Conservation (phyloP, 257 asterid genomes). For the Coffea canephora region DNA sequence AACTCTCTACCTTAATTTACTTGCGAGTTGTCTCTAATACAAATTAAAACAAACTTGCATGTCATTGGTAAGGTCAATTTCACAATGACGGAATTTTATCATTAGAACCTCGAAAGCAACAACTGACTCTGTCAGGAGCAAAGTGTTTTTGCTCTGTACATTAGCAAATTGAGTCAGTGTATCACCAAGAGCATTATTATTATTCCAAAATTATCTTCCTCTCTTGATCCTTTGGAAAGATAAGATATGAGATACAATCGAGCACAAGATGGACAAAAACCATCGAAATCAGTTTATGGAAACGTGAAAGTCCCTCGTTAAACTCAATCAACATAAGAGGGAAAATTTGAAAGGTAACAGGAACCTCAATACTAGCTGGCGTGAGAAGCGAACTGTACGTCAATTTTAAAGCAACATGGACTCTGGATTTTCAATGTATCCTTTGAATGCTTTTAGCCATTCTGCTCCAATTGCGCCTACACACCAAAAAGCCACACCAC, state of each 20-base stretch:
- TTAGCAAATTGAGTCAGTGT: constrained; percentile 26
- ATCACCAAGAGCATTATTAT: constrained; percentile 23
- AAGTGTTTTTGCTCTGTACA: constrained; percentile 28
- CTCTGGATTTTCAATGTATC: constrained; percentile 94
- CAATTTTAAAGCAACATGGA: constrained; percentile 72
- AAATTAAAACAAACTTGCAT: not conserved
- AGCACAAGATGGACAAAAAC: constrained; percentile 8
- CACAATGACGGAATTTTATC: not conserved
- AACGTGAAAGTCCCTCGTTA: not conserved
- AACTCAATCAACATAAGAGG: constrained; percentile 9
- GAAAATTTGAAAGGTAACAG: not conserved
- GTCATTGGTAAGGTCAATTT: not conserved
- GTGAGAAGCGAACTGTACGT: not conserved
- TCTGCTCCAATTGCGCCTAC: constrained; percentile 97
- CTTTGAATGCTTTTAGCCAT: constrained; percentile 97
- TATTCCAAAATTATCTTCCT: constrained; percentile 32
- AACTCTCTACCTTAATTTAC: too few species aligned
- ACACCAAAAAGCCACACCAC: constrained; percentile 1
- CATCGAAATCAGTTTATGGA: not conserved
- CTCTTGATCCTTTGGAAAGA: constrained; percentile 21
- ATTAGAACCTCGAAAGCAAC: not conserved
- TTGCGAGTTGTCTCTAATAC: not conserved
- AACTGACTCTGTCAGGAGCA: not conserved
- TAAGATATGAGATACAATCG: constrained; percentile 17
- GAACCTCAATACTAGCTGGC: not conserved